phyloP scores from a whole-genome alignment of 129 eudicot species.

The Oenanthe sinensis region DNA sequence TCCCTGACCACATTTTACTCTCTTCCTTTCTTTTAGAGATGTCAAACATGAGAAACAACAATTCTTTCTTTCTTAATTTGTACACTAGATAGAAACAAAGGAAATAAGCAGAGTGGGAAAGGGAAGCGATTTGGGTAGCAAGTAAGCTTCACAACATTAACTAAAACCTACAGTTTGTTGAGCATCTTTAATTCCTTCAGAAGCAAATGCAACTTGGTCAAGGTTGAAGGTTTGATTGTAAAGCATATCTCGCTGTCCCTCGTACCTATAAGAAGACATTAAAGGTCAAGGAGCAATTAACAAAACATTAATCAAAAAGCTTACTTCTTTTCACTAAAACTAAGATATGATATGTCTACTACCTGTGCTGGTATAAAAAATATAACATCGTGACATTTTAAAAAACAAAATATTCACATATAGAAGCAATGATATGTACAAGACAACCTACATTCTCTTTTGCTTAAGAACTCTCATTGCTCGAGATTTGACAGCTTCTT shows the following conservation, averaged over 20 bases:
- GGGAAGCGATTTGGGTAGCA: neutral
- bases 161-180: constrained; percentile 77
- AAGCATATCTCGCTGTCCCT: constrained; percentile 95
- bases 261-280: constrained; percentile 48
- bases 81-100: neutral
- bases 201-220: constrained; percentile 92
- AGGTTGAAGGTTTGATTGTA: constrained; percentile 89
- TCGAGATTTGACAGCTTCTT: constrained; percentile 78
- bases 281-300: constrained; percentile 9
- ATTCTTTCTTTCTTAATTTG: neutral
- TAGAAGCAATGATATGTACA: neutral
- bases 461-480: constrained; percentile 85
- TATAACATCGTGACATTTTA: neutral
- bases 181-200: constrained; percentile 95
- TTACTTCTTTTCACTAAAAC: neutral
- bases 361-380: neutral
- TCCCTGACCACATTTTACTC: neutral
- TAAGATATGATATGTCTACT: neutral
- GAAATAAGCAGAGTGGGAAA: neutral
- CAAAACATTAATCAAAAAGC: neutral
- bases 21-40: neutral
- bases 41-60: neutral
- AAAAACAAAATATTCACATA: neutral
- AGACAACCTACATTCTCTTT: constrained; percentile 52
- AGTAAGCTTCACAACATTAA: neutral